Evolutionary conservation across 148 eudicot species (phyloP).

Genomic region (Chenopodium berlandieri): DNA sequence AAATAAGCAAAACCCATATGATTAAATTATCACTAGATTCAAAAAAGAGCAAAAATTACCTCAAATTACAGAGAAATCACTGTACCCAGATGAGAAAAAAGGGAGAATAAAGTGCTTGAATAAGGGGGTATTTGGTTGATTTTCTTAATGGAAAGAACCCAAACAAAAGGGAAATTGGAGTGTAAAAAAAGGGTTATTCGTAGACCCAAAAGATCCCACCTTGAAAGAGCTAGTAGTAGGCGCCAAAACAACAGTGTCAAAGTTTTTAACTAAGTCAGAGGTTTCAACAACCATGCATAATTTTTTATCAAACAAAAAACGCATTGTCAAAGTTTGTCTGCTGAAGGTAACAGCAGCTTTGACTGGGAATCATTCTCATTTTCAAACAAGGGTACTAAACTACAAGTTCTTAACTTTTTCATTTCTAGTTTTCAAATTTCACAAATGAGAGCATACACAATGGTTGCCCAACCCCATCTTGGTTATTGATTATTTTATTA

Average conservation of each 20-base stretch:
- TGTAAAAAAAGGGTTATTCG: constrained; percentile 12
- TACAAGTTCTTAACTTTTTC: background rate
- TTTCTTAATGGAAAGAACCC: background rate
- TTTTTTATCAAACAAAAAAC: constrained; percentile 10
- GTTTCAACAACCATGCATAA: constrained; percentile 18
- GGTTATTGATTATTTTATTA: too few species aligned
- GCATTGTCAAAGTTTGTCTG: constrained; percentile 31
- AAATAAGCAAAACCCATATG: constrained; percentile 23
- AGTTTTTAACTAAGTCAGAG: constrained; percentile 13
- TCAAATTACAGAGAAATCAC: constrained; percentile 6
- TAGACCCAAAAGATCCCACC: constrained; percentile 16
- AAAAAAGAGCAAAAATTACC: constrained; percentile 15
- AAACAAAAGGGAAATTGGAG: background rate
- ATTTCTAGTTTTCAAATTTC: background rate
- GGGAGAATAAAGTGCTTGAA: background rate
- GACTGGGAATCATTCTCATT: constrained; percentile 16
- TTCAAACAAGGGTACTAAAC: background rate
- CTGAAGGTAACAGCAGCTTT: constrained; percentile 10
- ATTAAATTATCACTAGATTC: constrained; percentile 11
- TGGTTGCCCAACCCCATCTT: too few species aligned
- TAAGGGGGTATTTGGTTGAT: background rate
- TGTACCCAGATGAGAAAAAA: constrained; percentile 12
- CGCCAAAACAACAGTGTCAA: constrained; percentile 24
- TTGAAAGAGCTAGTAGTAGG: constrained; percentile 15
- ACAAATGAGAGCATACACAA: too few species aligned